A percentile compares a stretch with the other conserved stretches of the same genome.
These are phyloP conservation scores for Paraphoma chrysanthemicola DNA, from an alignment of 2,329 filamentous ascomycete genomes.

Conservation along the genomic window DNA sequence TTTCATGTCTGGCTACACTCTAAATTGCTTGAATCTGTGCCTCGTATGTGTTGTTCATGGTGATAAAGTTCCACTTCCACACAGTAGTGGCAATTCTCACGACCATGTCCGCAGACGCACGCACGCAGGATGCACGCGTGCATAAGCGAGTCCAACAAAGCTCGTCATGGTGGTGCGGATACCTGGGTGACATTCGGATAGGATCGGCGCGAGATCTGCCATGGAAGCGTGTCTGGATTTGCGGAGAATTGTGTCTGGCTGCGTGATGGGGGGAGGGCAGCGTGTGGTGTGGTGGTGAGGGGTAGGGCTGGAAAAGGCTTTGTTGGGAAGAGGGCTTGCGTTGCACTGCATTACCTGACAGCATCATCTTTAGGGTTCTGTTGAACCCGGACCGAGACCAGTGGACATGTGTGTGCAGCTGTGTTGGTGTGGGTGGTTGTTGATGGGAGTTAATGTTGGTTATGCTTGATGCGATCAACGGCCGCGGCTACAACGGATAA, in stretches of 20 bases:
- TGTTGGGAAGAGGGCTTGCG: slow-evolving; percentile 2
- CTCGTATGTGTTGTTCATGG: no score
- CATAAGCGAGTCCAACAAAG: slow-evolving; percentile 2
- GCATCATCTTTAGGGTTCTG: background rate
- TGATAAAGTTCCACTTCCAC: no score
- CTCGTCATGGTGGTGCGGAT: slow-evolving; percentile 6
- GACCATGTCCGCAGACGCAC: background rate
- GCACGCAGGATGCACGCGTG: background rate
- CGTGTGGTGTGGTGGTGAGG: slow-evolving; percentile 31
- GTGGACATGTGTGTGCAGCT: background rate
- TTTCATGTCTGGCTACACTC: background rate
- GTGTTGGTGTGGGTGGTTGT: background rate
- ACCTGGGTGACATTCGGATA: slow-evolving; percentile 13
- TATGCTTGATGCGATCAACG: slow-evolving; percentile 13
- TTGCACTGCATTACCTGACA: background rate
- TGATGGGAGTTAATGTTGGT: background rate
- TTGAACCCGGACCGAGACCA: background rate
- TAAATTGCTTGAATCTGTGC: background rate
- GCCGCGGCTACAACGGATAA: slow-evolving; percentile 31
- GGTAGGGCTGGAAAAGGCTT: slow-evolving; percentile 8
- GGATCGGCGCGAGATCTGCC: slow-evolving; percentile 33
- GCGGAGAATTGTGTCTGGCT: slow-evolving; percentile 27
- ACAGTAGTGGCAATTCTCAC: background rate
- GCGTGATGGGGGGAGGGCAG: slow-evolving; percentile 11
- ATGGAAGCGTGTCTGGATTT: slow-evolving; percentile 32